phyloP scores from a whole-genome alignment of 768 basidiomycete species.

The Lentinula boryana region DNA sequence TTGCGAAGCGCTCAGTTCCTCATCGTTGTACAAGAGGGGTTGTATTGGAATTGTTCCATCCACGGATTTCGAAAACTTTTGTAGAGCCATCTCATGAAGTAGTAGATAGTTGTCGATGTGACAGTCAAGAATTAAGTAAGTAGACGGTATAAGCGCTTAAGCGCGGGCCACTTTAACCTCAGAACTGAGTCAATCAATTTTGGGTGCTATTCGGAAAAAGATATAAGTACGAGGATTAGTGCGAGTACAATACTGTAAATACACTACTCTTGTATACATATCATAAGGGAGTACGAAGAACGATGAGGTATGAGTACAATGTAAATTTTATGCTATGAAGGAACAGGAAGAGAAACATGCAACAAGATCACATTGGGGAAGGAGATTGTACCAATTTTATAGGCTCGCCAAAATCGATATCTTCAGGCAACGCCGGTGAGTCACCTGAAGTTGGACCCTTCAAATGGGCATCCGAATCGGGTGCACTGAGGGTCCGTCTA shows the following conservation, averaged over 20 bases:
- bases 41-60: slow-evolving; percentile 77
- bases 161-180: no score
- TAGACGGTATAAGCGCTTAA: no score
- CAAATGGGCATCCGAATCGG: slow-evolving; percentile 31
- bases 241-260: not conserved
- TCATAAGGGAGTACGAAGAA: not conserved
- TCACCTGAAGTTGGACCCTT: slow-evolving; percentile 9
- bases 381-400: slow-evolving; percentile 1
- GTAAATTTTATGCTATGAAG: slow-evolving; percentile 2
- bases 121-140: not conserved
- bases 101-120: not conserved
- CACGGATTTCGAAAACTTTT: slow-evolving; percentile 46
- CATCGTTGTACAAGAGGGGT: slow-evolving; percentile 76
- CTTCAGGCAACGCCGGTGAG: slow-evolving; percentile 6
- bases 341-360: not conserved
- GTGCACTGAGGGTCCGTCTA: slow-evolving; percentile 46
- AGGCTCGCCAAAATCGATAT: slow-evolving; percentile 17
- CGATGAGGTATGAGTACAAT: not conserved
- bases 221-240: not conserved
- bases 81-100: slow-evolving; percentile 38
- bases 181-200: no score
- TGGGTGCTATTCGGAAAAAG: no score
- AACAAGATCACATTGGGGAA: not conserved
- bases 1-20: slow-evolving; percentile 67
- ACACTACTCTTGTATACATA: not conserved